Evolutionary conservation across 1,284 basidiomycete genomes (phyloP), one percentile per base, ranked within the genome.

Genomic region (Ganoderma meredithae): DNA sequence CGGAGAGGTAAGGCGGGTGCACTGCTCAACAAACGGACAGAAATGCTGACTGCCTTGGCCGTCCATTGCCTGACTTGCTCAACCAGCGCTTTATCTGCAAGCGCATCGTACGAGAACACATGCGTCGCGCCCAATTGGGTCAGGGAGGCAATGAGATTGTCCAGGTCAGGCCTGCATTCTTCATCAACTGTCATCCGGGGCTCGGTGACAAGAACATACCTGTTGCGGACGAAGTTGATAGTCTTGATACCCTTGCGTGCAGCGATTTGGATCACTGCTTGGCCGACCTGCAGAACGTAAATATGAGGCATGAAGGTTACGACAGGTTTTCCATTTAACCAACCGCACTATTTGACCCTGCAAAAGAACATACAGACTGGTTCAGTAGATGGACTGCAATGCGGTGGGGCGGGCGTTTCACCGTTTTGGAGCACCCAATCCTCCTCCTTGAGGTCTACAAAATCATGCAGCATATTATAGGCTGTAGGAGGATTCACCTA

Each of bases 371-470:
- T 27, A 62, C 31, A 8, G 3, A 27, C 52, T 17, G 31, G 17
- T 55, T 58, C 33, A 33, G 60, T 9, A 7, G 10, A 49, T 13
- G 47, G 4, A 52, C 19, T 1, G n/a, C 19, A 12, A 36, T 27
- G 47, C 22, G 12, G 25, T 52, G 12, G 15, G 13, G 12, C 36
- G 59, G 65, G n/a, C 41, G 73, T 13, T 31, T 19, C 10, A 70
- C 92, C 94, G 72, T 95, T 95, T 76, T 96, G 94, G 22, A 95
- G 78, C 7, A 96, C 83, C 88, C 90, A 95, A 64, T 94, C 92
- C 0, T 88, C 91, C 62, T 84, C 80, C 64, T 86, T 73, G 55
- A 95, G 83, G 36, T 83, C 74, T 7, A 89, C 84, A 79, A 92
- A 95, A 63, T 92, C 87, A 41, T 83, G 83, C 7, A 96, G 84